These are phyloP conservation scores for Candida sanyaensis DNA, from an alignment of 1,139 yeast species.

Conservation along the genomic window DNA sequence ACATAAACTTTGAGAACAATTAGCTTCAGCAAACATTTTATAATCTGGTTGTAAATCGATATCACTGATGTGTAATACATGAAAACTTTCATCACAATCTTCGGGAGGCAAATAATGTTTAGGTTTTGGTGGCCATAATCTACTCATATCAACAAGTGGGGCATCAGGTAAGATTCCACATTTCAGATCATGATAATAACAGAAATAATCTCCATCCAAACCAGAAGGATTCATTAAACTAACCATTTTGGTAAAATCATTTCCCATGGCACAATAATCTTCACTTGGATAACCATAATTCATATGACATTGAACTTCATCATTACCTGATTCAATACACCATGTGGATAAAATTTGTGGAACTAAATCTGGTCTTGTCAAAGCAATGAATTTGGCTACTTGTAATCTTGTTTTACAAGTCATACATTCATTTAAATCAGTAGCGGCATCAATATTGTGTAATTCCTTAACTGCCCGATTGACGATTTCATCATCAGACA, in stretches of 20 bases:
- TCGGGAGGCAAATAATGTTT: slow-evolving; percentile 29
- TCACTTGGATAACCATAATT: slow-evolving; percentile 24
- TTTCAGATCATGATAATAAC: slow-evolving; percentile 46
- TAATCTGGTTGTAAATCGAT: slow-evolving; percentile 28
- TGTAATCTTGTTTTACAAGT: slow-evolving; percentile 41
- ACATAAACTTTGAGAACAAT: slow-evolving; percentile 31
- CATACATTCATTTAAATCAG: slow-evolving; percentile 30
- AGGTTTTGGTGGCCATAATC: slow-evolving; percentile 42
- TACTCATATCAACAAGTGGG: slow-evolving; percentile 38
- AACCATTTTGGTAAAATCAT: slow-evolving; percentile 48
- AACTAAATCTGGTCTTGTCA: slow-evolving; percentile 42
- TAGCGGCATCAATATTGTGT: slow-evolving; percentile 22
- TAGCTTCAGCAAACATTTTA: slow-evolving; percentile 26
- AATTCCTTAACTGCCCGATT: slow-evolving; percentile 17
- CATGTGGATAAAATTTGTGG: slow-evolving; percentile 42
- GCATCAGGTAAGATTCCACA: slow-evolving; percentile 47
- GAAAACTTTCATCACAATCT: slow-evolving; percentile 19
- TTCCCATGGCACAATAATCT: slow-evolving; percentile 22
- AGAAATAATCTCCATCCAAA: slow-evolving; percentile 54
- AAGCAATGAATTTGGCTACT: slow-evolving; percentile 42
- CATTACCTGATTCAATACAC: slow-evolving; percentile 43
- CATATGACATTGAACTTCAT: slow-evolving; percentile 21
- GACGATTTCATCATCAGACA: slow-evolving; percentile 18
- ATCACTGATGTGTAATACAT: slow-evolving; percentile 33
- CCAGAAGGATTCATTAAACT: slow-evolving; percentile 48